Conservation (phyloP, 1,284 basidiomycete genomes). For the Spongiforma sp. region DNA sequence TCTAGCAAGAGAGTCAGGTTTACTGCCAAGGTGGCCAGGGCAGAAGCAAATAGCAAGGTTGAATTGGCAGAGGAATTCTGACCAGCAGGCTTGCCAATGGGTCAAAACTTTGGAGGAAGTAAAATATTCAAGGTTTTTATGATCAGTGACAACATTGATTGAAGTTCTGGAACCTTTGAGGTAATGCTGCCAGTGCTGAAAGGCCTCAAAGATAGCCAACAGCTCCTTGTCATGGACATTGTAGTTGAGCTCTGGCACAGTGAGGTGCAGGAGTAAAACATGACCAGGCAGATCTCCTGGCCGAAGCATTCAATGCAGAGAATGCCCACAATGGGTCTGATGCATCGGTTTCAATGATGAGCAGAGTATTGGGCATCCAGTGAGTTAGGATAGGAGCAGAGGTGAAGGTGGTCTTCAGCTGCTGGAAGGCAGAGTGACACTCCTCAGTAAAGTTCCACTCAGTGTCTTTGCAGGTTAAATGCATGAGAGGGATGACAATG, state of each 20-base stretch:
- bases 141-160: background rate
- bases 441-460: background rate
- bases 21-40: background rate
- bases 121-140: background rate
- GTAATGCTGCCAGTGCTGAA: background rate
- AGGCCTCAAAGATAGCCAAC: background rate
- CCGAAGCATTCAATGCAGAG: background rate
- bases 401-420: conserved; percentile 5
- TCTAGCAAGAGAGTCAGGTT: background rate
- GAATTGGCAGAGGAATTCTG: background rate
- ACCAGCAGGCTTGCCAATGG: background rate
- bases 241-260: background rate
- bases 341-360: background rate
- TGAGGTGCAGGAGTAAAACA: background rate
- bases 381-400: conserved; percentile 4
- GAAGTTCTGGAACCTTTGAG: background rate
- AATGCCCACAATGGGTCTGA: background rate
- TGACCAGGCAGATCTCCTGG: background rate
- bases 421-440: background rate
- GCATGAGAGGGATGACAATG: background rate
- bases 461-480: background rate
- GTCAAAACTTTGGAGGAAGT: background rate
- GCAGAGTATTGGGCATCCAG: background rate
- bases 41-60: background rate
- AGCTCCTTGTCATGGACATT: background rate